Conservation (phyloP, 768 basidiomycete genomes). For the Mycena indigotica region DNA sequence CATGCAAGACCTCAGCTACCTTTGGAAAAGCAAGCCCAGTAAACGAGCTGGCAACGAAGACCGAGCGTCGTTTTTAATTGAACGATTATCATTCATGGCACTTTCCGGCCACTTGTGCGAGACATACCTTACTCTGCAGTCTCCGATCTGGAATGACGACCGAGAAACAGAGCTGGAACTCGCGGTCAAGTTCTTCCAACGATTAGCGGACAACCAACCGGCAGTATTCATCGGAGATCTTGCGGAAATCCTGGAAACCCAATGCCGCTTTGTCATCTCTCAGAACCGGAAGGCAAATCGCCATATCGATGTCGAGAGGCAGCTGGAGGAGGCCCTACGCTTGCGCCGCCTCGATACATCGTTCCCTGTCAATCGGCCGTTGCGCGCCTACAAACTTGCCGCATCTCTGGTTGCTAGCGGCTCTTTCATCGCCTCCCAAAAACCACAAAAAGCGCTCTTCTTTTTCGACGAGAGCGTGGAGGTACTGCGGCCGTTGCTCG, state of each 20-base stretch:
- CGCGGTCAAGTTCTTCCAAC: slow-evolving; percentile 13
- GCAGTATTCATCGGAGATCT: slow-evolving; percentile 17
- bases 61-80: slow-evolving; percentile 13
- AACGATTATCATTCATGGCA: slow-evolving; percentile 19
- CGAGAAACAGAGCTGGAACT: slow-evolving; percentile 1
- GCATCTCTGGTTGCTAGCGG: slow-evolving; percentile 7
- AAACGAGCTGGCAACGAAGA: neutral
- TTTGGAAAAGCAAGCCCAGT: slow-evolving; percentile 7
- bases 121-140: slow-evolving; percentile 2
- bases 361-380: neutral
- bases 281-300: neutral
- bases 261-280: slow-evolving; percentile 9
- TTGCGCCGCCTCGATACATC: slow-evolving; percentile 6
- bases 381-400: slow-evolving; percentile 12
- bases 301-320: neutral
- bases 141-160: slow-evolving; percentile 11
- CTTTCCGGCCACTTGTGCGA: slow-evolving; percentile 15
- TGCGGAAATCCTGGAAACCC: slow-evolving; percentile 17
- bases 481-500: slow-evolving; percentile 4
- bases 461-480: slow-evolving; percentile 16
- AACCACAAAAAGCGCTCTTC: slow-evolving; percentile 11
- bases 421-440: neutral
- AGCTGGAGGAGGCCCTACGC: slow-evolving; percentile 12
- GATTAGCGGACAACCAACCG: slow-evolving; percentile 11
- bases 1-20: slow-evolving; percentile 2